These are phyloP conservation scores for Filobasidium wieringae DNA, from an alignment of 768 basidiomycete species.

Conservation along the genomic window DNA sequence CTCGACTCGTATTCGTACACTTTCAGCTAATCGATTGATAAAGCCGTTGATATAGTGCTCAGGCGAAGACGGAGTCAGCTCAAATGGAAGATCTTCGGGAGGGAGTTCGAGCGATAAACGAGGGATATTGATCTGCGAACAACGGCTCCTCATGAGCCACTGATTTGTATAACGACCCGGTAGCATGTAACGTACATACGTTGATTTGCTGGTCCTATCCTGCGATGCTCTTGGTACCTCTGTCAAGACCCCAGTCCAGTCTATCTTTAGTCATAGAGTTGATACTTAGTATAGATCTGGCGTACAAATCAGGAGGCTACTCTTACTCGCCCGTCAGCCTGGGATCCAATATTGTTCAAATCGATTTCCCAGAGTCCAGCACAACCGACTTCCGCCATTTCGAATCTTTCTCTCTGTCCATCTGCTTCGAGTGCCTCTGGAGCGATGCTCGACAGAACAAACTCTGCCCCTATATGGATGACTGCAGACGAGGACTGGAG, in stretches of 20 bases:
- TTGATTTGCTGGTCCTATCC: conserved; percentile 1
- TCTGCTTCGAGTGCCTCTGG: not conserved
- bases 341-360: no score
- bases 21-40: conserved; percentile 45
- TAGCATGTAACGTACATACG: conserved; percentile 8
- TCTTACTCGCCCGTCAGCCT: no score
- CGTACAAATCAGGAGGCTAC: no score
- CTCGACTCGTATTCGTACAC: conserved; percentile 56
- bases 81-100: not conserved
- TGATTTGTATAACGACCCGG: conserved; percentile 44
- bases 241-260: no score
- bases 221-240: no score
- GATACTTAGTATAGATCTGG: no score
- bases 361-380: not conserved
- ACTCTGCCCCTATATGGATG: not conserved
- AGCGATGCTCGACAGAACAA: not conserved
- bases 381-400: not conserved
- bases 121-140: not conserved
- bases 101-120: conserved; percentile 7
- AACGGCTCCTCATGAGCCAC: not conserved
- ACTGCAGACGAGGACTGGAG: conserved; percentile 15
- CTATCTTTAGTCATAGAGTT: no score
- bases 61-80: conserved; percentile 43
- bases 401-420: not conserved
- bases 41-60: conserved; percentile 32